Conservation (phyloP, 2,329 filamentous ascomycete genomes). For the Penicillium sp. region DNA sequence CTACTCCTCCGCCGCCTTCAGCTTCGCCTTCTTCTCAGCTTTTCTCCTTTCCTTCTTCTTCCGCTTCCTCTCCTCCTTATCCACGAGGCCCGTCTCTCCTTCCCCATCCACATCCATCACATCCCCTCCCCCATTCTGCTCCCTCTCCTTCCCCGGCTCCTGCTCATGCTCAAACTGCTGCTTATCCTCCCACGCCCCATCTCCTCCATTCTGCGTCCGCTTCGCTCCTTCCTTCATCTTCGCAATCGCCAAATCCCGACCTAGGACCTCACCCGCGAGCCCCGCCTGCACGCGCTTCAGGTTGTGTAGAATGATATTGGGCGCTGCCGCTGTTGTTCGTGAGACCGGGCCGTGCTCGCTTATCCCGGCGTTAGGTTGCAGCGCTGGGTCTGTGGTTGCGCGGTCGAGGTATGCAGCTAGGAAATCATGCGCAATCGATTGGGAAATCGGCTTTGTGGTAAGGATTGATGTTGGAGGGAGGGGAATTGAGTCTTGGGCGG, state of each 20-base stretch:
- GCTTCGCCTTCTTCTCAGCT: constrained; percentile 49
- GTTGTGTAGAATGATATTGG: constrained; percentile 51
- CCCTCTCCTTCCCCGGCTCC: constrained; percentile 48
- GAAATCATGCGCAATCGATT: constrained; percentile 48
- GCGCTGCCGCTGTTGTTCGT: constrained; percentile 45
- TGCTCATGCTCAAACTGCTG: constrained; percentile 48
- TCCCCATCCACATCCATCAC: constrained; percentile 42
- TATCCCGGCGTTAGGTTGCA: constrained; percentile 51
- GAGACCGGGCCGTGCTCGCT: constrained; percentile 50
- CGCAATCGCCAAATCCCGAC: constrained; percentile 45
- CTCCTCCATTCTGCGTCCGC: constrained; percentile 28
- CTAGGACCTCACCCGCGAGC: constrained; percentile 47
- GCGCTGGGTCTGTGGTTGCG: constrained; percentile 46
- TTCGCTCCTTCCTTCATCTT: constrained; percentile 42
- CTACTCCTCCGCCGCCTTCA: constrained; percentile 32
- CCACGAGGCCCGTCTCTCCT: constrained; percentile 38
- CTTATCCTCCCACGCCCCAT: constrained; percentile 38
- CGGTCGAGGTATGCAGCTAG: constrained; percentile 49
- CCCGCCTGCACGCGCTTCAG: constrained; percentile 52
- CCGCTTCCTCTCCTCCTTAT: constrained; percentile 60
- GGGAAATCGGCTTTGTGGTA: constrained; percentile 40
- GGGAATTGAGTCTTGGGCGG: constrained; percentile 41
- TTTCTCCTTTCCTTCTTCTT: constrained; percentile 60
- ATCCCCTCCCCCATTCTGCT: constrained; percentile 36
- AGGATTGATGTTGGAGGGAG: constrained; percentile 46